These are phyloP conservation scores for Cystofilobasidium capitatum DNA, from an alignment of 768 basidiomycete species.

Conservation along the genomic window DNA sequence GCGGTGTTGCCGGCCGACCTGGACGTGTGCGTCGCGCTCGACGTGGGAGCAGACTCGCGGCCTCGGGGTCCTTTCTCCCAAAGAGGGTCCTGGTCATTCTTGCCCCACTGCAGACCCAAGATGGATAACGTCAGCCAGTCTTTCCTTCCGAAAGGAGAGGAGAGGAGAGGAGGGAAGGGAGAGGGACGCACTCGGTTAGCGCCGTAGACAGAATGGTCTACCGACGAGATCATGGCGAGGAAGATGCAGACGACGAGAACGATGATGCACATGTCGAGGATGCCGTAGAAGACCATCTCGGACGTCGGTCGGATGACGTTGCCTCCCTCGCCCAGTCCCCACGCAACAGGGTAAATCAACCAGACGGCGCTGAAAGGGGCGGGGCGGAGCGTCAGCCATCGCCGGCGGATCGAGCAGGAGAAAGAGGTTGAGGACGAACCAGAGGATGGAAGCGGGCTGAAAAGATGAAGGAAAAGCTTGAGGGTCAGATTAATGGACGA, in stretches of 20 bases:
- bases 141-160: not conserved
- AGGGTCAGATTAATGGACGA: not conserved
- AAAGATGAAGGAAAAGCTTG: not conserved
- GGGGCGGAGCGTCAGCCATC: not conserved
- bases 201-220: conserved; percentile 35
- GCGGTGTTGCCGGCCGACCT: not conserved
- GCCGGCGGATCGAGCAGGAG: not conserved
- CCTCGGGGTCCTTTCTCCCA: not conserved
- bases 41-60: too few species aligned
- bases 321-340: conserved; percentile 51
- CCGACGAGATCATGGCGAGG: conserved; percentile 34
- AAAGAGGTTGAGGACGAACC: not conserved
- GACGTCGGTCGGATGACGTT: conserved; percentile 47
- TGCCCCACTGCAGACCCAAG: not conserved
- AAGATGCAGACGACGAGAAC: conserved; percentile 39
- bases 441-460: not conserved
- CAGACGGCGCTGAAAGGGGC: conserved; percentile 44
- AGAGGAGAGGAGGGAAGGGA: not conserved
- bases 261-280: conserved; percentile 43
- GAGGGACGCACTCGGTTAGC: not conserved
- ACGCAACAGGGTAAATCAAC: conserved; percentile 52
- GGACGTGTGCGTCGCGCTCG: not conserved
- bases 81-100: not conserved
- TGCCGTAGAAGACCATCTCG: conserved; percentile 47
- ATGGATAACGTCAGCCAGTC: too few species aligned